Conservation (phyloP, 108 stramenopile genomes). For the Parietichytrium sp. region DNA sequence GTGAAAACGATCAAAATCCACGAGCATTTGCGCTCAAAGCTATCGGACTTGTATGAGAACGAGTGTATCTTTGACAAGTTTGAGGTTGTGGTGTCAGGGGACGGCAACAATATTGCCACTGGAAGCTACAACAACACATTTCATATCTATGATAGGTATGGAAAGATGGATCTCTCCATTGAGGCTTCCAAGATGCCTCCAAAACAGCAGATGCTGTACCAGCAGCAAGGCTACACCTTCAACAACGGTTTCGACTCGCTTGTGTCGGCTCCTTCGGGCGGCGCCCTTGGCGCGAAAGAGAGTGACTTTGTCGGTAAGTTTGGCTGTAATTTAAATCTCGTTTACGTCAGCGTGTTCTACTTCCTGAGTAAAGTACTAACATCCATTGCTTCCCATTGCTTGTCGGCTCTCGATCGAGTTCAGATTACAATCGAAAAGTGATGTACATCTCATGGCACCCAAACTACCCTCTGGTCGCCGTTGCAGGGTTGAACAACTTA, state of each 20-base stretch:
- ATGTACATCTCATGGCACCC: conserved; percentile 63
- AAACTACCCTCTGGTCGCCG: conserved; percentile 47
- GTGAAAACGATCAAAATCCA: conserved; percentile 59
- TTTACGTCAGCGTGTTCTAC: too few relatives aligned
- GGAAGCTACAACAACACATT: conserved; percentile 56
- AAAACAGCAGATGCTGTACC: neutral
- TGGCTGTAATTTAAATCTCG: too few relatives aligned
- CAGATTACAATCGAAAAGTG: conserved; percentile 56
- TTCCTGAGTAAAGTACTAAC: too few relatives aligned
- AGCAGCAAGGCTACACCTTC: neutral
- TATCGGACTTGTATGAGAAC: conserved; percentile 64
- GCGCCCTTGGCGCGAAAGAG: neutral
- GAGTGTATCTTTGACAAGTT: conserved; percentile 76
- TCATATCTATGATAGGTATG: conserved; percentile 8
- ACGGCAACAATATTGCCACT: conserved; percentile 55
- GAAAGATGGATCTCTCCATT: neutral
- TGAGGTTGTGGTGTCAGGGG: conserved; percentile 57
- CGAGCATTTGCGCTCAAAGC: conserved; percentile 58
- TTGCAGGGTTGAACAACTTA: conserved; percentile 60
- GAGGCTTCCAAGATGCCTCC: conserved; percentile 38
- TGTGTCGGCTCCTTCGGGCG: neutral
- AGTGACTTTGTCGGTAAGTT: too few relatives aligned
- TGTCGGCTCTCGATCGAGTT: too few relatives aligned
- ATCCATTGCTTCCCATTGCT: too few relatives aligned
- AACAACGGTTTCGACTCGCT: neutral